A percentile compares a stretch with the other conserved stretches of the same genome.
Conservation (phyloP, 2,329 filamentous ascomycete genomes). For the Fusarium cicatricum region DNA sequence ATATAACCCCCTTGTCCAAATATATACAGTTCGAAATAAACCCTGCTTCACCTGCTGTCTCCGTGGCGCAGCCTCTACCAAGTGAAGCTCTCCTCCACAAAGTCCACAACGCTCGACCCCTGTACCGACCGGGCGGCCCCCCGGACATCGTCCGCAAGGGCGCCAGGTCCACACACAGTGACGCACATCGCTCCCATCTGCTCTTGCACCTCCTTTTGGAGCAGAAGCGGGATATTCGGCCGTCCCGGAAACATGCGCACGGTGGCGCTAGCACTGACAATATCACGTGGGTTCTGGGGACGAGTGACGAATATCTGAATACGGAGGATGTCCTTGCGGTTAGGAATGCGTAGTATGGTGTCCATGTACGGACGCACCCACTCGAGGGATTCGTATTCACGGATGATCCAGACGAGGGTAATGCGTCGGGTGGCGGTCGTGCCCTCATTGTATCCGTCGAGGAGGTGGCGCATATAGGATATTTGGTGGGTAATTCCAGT, state of each 20-base stretch:
- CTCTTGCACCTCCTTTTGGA: conserved; percentile 81
- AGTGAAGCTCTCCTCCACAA: conserved; percentile 80
- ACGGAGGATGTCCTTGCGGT: conserved; percentile 81
- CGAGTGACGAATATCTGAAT: conserved; percentile 92
- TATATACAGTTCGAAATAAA: conserved; percentile 44
- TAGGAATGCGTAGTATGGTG: conserved; percentile 77
- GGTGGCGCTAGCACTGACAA: conserved; percentile 76
- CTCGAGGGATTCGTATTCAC: conserved; percentile 86
- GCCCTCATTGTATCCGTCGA: conserved; percentile 72
- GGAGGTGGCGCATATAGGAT: conserved; percentile 81
- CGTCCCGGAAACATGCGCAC: conserved; percentile 94
- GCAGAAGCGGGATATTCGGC: conserved; percentile 81
- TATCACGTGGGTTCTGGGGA: conserved; percentile 83
- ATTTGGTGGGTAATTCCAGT: conserved; percentile 97
- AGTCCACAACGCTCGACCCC: conserved; percentile 72
- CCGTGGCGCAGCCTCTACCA: conserved; percentile 53
- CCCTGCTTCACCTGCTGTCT: conserved; percentile 17
- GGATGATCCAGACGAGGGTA: conserved; percentile 91
- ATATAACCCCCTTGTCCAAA: conserved; percentile 36
- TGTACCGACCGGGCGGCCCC: conserved; percentile 71
- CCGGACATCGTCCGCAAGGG: conserved; percentile 78
- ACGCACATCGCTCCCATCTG: conserved; percentile 91
- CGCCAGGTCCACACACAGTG: conserved; percentile 79
- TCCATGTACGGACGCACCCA: conserved; percentile 93
- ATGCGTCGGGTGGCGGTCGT: conserved; percentile 83